A percentile compares a stretch with the other conserved stretches of the same genome.
phyloP scores from a whole-genome alignment of 2,329 filamentous ascomycete species.

The Xylogone sp. region DNA sequence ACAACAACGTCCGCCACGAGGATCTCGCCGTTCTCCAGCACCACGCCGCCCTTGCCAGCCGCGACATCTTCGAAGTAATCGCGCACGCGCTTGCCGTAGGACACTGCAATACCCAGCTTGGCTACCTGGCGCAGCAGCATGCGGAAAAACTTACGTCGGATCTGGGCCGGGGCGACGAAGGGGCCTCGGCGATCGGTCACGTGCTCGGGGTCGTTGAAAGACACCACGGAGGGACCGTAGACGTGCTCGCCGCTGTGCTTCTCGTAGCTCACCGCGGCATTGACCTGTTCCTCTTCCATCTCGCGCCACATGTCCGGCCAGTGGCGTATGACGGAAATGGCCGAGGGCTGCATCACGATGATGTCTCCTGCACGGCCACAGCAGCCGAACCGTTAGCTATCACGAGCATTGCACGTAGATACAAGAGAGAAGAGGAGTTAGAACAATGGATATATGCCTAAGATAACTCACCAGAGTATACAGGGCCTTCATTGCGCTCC shows the following conservation, averaged over 20 bases:
- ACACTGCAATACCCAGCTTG: slow-evolving; percentile 41
- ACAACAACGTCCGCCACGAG: slow-evolving; percentile 43
- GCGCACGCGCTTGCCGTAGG: slow-evolving; percentile 41
- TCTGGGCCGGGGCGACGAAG: slow-evolving; percentile 51
- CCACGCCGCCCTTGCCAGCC: slow-evolving; percentile 35
- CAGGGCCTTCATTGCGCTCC: neutral
- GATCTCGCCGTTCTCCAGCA: slow-evolving; percentile 42
- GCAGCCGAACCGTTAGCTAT: no score
- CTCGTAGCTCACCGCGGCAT: slow-evolving; percentile 25
- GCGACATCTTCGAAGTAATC: slow-evolving; percentile 43
- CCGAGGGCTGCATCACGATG: slow-evolving; percentile 56
- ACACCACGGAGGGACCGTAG: no score
- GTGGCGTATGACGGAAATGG: slow-evolving; percentile 51
- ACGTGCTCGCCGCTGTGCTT: slow-evolving; percentile 42
- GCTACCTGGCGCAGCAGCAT: slow-evolving; percentile 50
- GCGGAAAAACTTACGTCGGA: slow-evolving; percentile 51
- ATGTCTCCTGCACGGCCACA: no score
- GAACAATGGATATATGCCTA: neutral
- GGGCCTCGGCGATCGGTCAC: slow-evolving; percentile 46
- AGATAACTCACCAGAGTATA: no score
- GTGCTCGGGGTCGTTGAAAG: no score
- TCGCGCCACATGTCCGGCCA: slow-evolving; percentile 55
- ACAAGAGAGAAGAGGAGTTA: no score
- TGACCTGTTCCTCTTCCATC: slow-evolving; percentile 44
- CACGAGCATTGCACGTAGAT: no score